Evolutionary conservation across 179 eudicot genomes (phyloP).

Genomic region (Corrigiola litoralis): DNA sequence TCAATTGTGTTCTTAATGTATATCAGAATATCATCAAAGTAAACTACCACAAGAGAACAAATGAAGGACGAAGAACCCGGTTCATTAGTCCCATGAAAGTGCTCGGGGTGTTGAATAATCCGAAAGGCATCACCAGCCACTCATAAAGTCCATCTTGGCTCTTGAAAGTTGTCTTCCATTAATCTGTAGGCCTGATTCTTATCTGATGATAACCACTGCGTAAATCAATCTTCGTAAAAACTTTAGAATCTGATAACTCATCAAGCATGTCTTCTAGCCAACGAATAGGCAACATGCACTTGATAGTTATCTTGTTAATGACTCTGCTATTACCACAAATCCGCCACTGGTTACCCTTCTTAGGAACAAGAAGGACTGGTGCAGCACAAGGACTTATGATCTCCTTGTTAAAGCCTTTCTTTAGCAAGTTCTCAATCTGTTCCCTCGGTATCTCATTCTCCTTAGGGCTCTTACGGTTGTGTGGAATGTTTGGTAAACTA

Average conservation of each 20-base stretch:
- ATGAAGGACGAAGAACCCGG: no score
- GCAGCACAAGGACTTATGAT: not conserved
- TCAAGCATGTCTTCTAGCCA: no score
- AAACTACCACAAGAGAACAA: no score
- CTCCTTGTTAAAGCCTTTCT: not conserved
- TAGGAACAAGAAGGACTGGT: not conserved
- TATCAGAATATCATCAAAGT: constrained; percentile 3
- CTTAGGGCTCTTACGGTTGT: not conserved
- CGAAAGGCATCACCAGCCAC: no score
- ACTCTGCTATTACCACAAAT: not conserved
- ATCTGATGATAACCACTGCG: no score
- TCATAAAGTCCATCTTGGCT: no score
- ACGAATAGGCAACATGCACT: not conserved
- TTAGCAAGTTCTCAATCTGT: not conserved
- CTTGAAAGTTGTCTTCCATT: no score
- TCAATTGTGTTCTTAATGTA: not conserved
- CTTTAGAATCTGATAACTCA: no score
- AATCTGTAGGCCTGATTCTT: no score
- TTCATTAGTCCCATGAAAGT: not conserved
- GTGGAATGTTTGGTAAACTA: not conserved
- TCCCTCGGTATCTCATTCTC: not conserved
- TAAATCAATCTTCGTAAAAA: no score
- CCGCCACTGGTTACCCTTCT: not conserved
- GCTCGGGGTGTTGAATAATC: not conserved
- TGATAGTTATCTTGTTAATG: not conserved